A percentile compares a stretch with the other conserved stretches of the same genome.
Conservation (phyloP, 371 early-diverging fungal species). For the Rhizopus stolonifer region DNA sequence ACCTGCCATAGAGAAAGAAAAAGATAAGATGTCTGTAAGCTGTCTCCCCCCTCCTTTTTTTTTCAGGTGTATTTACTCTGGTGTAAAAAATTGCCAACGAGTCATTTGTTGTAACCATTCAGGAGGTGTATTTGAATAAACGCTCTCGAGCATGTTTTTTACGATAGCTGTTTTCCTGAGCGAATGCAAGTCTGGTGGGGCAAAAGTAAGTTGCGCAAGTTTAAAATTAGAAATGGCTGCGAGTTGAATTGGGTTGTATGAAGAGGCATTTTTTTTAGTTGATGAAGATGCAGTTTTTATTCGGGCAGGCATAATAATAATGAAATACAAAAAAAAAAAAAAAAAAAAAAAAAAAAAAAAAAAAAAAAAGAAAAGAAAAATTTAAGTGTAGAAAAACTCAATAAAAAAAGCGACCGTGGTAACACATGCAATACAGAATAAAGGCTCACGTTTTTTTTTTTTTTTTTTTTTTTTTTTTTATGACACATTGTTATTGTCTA, state of each 20-base stretch:
- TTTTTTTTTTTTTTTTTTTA: not conserved
- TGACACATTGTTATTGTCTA: too few relatives aligned
- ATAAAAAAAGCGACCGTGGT: not conserved
- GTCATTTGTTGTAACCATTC: constrained; percentile 57
- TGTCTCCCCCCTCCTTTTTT: not conserved
- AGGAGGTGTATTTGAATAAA: constrained; percentile 46
- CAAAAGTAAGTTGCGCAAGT: constrained; percentile 53
- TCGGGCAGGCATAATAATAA: not conserved
- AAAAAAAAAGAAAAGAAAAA: constrained; percentile 6
- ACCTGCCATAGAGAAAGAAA: constrained; percentile 19
- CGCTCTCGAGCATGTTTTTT: constrained; percentile 45
- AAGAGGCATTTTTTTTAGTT: not conserved
- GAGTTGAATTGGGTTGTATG: constrained; percentile 48
- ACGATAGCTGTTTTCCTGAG: constrained; percentile 48
- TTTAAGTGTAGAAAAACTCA: not conserved
- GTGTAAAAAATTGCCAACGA: constrained; percentile 52
- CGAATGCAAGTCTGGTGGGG: constrained; percentile 48
- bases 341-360: constrained; percentile 1
- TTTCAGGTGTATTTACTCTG: constrained; percentile 42
- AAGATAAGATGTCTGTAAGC: too few relatives aligned
- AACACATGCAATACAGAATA: constrained; percentile 5
- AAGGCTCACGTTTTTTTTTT: constrained; percentile 4
- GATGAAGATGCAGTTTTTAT: not conserved
- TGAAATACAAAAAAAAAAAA: not conserved
- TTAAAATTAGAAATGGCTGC: constrained; percentile 56